Evolutionary conservation across 2,329 filamentous ascomycete species (phyloP).

Genomic region (Aspergillus sp.): DNA sequence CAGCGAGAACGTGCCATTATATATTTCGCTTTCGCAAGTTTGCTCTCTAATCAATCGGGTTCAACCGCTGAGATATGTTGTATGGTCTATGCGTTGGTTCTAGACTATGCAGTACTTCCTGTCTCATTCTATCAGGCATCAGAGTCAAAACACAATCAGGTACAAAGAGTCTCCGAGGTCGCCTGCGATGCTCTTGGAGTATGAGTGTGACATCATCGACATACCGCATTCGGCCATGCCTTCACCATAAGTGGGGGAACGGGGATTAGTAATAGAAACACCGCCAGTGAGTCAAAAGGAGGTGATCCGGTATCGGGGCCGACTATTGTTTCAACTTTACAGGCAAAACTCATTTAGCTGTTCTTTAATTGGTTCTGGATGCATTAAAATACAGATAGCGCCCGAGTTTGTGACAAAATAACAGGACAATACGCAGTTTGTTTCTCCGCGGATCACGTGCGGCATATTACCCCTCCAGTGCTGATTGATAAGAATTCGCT

Average conservation of each 20-base stretch:
- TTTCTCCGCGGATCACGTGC: slow-evolving; percentile 10
- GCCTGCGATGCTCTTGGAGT: neutral
- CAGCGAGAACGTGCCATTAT: too few relatives aligned
- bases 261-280: slow-evolving; percentile 5
- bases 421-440: neutral
- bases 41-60: too few relatives aligned
- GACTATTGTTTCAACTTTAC: neutral
- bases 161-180: neutral
- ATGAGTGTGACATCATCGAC: neutral
- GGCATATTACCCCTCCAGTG: neutral
- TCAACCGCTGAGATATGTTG: too few relatives aligned
- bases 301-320: slow-evolving; percentile 2
- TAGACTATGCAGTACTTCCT: too few relatives aligned
- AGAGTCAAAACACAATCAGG: neutral
- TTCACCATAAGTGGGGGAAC: neutral
- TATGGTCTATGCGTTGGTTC: too few relatives aligned
- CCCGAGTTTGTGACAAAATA: neutral
- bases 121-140: too few relatives aligned
- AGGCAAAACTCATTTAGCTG: neutral
- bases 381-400: neutral
- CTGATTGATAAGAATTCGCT: slow-evolving; percentile 9
- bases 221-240: neutral
- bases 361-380: neutral
- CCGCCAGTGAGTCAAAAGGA: neutral
- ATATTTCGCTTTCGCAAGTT: too few relatives aligned